Base-by-base conservation (phyloP, 768 basidiomycete genomes). In the Filobasidium floriforme region DNA sequence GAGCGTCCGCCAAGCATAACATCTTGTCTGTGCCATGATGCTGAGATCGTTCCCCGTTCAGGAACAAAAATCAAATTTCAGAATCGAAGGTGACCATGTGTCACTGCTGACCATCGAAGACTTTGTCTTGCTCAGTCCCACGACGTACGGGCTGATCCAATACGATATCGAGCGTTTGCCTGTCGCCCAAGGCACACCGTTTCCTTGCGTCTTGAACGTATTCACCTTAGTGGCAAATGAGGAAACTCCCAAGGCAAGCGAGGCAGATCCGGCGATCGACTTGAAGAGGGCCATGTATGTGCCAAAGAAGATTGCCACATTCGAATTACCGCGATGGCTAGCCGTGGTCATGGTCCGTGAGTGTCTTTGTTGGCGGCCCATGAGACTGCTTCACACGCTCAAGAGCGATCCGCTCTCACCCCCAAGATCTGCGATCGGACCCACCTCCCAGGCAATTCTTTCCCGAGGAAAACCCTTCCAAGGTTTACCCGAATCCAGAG, bases 361-460 rank as follows among this genome's bases (percentile, higher is more conserved):
- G 64, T 65, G 10, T 28, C 12, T 0, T 12, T 14, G 1, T 24
- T 26, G 19, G 1, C n/a, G 40, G 18, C 15, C 10, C 22, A 32
- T 26, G 11, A 55, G 11, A 18, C 19, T 19, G 18, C 63, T 15
- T n/a, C n/a, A n/a, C n/a, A n/a, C n/a, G n/a, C n/a, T n/a, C n/a
- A n/a, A 32, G 18, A 10, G 6, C 51, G 46, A 28, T 41, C 32
- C 15, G 22, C 9, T 29, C 22, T n/a, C 7, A 41, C 12, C 28
- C 26, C 7, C 24, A 37, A 65, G 64, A 57, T 12, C 60, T 78
- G 37, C 68, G 77, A 5, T 73, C 75, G 10, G 77, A 78, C 68
- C 77, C 77, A 10, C 77, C 77, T 19, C 77, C 77, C 11, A 41
- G 77, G 19, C 69, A 73, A 62, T 72, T 69, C 1, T 72, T 74